Conservation (phyloP, 73 alveolate genomes). For the Effrenium voratum region DNA sequence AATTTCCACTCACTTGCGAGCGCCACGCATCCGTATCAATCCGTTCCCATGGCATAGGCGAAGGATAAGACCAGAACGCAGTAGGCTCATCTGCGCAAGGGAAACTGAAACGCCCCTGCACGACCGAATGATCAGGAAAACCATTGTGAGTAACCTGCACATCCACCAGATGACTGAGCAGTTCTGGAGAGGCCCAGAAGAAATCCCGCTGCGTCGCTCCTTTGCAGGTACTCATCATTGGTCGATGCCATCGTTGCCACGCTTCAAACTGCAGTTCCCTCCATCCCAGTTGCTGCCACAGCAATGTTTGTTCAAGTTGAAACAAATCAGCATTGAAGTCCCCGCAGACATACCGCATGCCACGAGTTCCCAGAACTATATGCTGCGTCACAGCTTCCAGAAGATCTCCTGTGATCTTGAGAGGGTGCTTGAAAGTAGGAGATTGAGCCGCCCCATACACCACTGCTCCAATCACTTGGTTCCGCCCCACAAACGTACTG, state of each 20-base stretch:
- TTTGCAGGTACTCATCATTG: background rate
- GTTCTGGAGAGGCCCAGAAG: background rate
- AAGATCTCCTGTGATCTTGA: background rate
- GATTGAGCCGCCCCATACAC: background rate
- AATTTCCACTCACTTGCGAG: background rate
- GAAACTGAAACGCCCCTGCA: background rate
- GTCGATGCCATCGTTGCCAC: too few relatives aligned
- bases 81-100: background rate
- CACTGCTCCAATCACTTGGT: background rate
- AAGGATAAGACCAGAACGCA: background rate
- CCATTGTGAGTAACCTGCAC: too few relatives aligned
- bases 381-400: background rate
- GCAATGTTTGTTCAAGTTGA: background rate
- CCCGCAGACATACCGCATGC: background rate
- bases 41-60: background rate
- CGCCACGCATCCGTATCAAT: background rate
- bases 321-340: background rate
- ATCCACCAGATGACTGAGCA: background rate
- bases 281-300: background rate
- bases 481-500: background rate
- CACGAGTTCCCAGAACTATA: background rate
- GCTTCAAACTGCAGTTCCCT: background rate
- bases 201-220: background rate
- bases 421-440: background rate
- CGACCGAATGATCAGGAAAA: conserved; percentile 1